A percentile compares a stretch with the other conserved stretches of the same genome.
phyloP scores from a whole-genome alignment of 2,329 filamentous ascomycete genomes.

The Ophiostoma angusticollis region DNA sequence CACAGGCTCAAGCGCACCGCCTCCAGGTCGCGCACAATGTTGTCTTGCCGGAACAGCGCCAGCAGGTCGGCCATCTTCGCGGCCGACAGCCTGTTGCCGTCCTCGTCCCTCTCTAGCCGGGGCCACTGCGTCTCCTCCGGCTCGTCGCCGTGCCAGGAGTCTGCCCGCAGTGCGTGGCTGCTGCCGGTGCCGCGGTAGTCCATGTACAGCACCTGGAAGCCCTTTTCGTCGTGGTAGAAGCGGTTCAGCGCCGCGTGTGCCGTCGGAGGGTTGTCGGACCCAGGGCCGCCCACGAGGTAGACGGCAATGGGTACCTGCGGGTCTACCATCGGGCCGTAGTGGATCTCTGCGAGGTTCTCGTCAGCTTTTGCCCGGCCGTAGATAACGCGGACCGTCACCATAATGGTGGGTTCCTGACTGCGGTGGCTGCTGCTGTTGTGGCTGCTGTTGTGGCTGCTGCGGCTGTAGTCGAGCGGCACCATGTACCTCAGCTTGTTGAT shows the following conservation, averaged over 20 bases:
- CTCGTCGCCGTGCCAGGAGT: too few species aligned
- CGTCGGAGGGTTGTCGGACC: slow-evolving; percentile 31
- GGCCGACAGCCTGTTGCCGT: not conserved
- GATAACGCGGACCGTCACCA: not conserved
- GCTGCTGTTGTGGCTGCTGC: not conserved
- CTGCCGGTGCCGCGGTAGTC: slow-evolving; percentile 63
- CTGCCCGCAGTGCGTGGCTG: slow-evolving; percentile 48
- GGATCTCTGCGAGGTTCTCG: too few species aligned
- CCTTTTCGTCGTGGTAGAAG: slow-evolving; percentile 48
- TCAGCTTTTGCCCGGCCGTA: not conserved
- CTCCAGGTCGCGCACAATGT: slow-evolving; percentile 61
- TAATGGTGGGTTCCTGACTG: not conserved
- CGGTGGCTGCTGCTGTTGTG: not conserved
- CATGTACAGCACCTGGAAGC: slow-evolving; percentile 54
- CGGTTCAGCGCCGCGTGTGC: slow-evolving; percentile 32
- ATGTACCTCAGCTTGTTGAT: slow-evolving; percentile 4
- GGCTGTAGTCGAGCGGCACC: slow-evolving; percentile 10
- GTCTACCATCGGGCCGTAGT: too few species aligned
- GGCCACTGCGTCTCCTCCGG: not conserved
- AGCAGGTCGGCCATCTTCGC: slow-evolving; percentile 2
- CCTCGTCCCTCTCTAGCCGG: not conserved
- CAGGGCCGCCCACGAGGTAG: slow-evolving; percentile 59
- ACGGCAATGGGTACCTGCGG: slow-evolving; percentile 27
- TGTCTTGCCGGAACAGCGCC: slow-evolving; percentile 53
- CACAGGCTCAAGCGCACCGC: slow-evolving; percentile 51